Conservation (phyloP, 2,329 filamentous ascomycete genomes). For the Hypocrella siamensis region DNA sequence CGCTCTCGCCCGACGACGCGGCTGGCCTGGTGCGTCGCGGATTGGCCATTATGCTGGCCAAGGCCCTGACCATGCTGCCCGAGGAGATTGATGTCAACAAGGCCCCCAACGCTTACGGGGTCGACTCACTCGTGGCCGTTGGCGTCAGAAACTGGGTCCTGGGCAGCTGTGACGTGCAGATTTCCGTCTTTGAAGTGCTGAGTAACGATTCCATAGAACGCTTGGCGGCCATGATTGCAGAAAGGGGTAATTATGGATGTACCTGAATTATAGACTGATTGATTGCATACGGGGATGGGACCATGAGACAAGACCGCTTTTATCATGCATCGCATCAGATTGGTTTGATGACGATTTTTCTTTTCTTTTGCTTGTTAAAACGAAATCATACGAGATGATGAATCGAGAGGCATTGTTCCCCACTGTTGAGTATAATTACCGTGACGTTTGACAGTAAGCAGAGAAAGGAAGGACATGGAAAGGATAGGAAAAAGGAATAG, state of each 20-base stretch:
- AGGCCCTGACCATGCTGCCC: constrained; percentile 26
- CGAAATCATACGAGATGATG: too few relatives aligned
- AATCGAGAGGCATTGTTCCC: too few relatives aligned
- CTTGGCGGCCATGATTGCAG: constrained; percentile 19
- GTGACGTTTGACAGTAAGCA: too few relatives aligned
- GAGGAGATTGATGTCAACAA: constrained; percentile 27
- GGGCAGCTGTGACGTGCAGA: constrained; percentile 24
- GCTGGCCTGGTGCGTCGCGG: constrained; percentile 18
- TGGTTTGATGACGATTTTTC: too few relatives aligned
- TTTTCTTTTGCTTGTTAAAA: too few relatives aligned
- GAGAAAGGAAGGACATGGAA: too few relatives aligned
- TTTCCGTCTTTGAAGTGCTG: constrained; percentile 32
- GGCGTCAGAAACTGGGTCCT: constrained; percentile 35
- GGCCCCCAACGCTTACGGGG: constrained; percentile 28
- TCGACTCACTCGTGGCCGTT: constrained; percentile 38
- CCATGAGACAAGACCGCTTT: too few relatives aligned
- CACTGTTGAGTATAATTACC: too few relatives aligned
- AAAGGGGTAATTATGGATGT: background rate
- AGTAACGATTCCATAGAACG: constrained; percentile 24
- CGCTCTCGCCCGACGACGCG: constrained; percentile 13
- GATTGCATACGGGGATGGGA: constrained; percentile 3
- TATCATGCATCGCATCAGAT: too few relatives aligned
- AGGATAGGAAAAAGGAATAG: too few relatives aligned
- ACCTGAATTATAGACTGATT: too few relatives aligned
- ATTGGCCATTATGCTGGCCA: constrained; percentile 23